These are phyloP conservation scores for Colletotrichum cuscutae DNA, from an alignment of 2,329 filamentous ascomycete genomes.

Conservation along the genomic window DNA sequence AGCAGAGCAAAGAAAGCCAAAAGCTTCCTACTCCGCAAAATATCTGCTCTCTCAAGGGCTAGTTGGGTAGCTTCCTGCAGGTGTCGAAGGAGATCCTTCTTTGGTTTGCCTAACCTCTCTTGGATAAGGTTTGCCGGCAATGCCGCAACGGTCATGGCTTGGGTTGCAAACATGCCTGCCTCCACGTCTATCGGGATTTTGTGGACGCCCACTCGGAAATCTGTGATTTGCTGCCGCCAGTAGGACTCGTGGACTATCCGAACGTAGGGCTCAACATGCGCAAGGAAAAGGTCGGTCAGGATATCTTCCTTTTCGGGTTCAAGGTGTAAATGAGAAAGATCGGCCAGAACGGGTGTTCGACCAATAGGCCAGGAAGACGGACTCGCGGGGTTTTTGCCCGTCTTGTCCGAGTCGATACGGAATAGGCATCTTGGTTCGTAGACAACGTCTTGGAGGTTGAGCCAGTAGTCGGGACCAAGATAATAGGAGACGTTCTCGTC, in stretches of 20 bases:
- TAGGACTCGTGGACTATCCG: slow-evolving; percentile 18
- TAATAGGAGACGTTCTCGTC: slow-evolving; percentile 34
- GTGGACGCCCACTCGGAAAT: slow-evolving; percentile 29
- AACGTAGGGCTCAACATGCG: slow-evolving; percentile 27
- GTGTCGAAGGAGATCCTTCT: slow-evolving; percentile 15
- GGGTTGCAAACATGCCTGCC: slow-evolving; percentile 23
- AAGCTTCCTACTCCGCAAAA: slow-evolving; percentile 26
- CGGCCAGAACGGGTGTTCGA: slow-evolving; percentile 3
- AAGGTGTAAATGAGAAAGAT: slow-evolving; percentile 27
- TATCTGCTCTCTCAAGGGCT: slow-evolving; percentile 25
- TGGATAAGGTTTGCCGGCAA: slow-evolving; percentile 9
- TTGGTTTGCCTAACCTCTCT: slow-evolving; percentile 15
- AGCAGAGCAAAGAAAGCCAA: slow-evolving; percentile 24
- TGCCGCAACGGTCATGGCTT: slow-evolving; percentile 32
- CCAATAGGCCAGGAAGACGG: slow-evolving; percentile 26
- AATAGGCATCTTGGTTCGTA: slow-evolving; percentile 32
- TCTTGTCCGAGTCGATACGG: slow-evolving; percentile 22
- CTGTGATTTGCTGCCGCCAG: slow-evolving; percentile 32
- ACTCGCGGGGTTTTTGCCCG: slow-evolving; percentile 21
- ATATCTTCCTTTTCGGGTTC: slow-evolving; percentile 28
- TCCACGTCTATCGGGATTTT: slow-evolving; percentile 27
- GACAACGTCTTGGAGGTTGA: slow-evolving; percentile 29
- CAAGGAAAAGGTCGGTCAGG: slow-evolving; percentile 23
- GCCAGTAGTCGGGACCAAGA: slow-evolving; percentile 32
- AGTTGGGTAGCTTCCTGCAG: slow-evolving; percentile 23